Base-by-base conservation (phyloP, 1,139 yeast species). In the Suzukiozyma palmioleophila region DNA sequence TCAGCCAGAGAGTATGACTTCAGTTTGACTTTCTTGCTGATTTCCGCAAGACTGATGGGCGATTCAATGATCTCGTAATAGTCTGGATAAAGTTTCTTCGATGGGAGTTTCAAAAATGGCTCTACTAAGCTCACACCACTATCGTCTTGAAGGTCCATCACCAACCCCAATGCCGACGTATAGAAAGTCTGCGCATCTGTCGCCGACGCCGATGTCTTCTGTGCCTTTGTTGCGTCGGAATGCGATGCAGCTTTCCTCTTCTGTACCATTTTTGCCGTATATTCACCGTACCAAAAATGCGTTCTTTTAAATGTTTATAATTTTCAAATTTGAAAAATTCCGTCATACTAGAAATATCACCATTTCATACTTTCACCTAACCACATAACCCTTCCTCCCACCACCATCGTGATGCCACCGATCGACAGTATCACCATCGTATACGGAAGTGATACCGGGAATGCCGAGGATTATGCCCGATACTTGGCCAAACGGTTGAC, bases 401-500 rank as follows among this genome's bases (percentile, higher is more conserved):
- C 22, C 7, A 18, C 22, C 22, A 18, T 7, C 22, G 22, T 18
- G 22, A 28, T 28, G 31, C 31, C 16, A 14, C 14, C 15, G 15
- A 8, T n/a, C 10, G 43, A 42, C 31, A 46, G 49, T 41, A 64
- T 85, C 11, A 78, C 81, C 24, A 75, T 92, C 12, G 65, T 92
- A 1, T 90, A 85, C 57, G 97, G 97, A 0, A 84, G 96, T 1
- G 97, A 90, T 56, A 87, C 97, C 0, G 98, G 97, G 1, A 89
- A 87, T 51, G 77, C 96, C 1, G 88, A 85, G 51, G 97, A 92
- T 52, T 83, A 79, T 52, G 96, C 97, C 1, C 73, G 75, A 40
- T 73, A 79, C 33, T 62, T 90, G 26, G 74, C 79, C 26, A 68
- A 75, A 37, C 67, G 72, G 33, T 71, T 86, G 37, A 76, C 77